Conservation (phyloP, 495 filamentous ascomycete genomes). For the Hypomontagnella submonticulosa region DNA sequence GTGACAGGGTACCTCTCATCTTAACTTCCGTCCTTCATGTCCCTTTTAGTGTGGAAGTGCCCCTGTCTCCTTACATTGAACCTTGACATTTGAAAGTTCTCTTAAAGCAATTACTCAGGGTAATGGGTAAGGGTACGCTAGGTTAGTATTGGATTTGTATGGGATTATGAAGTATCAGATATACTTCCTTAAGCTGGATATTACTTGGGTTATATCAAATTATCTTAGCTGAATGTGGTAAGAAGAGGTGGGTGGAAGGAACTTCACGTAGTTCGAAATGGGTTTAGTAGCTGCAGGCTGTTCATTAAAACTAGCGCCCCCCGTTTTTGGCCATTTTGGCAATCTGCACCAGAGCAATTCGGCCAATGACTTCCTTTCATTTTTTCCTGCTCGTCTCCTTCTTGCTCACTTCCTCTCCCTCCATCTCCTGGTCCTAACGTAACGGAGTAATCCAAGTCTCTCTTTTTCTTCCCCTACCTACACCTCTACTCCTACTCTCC, state of each 20-base stretch:
- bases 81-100: too few relatives aligned
- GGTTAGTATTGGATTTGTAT: conserved; percentile 6
- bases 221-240: conserved; percentile 1
- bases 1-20: conserved; percentile 25
- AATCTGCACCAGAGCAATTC: conserved; percentile 47
- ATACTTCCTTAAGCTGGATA: conserved; percentile 14
- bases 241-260: conserved; percentile 19
- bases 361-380: conserved; percentile 47
- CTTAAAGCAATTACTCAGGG: too few relatives aligned
- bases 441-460: conserved; percentile 44
- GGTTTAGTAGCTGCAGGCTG: conserved; percentile 41
- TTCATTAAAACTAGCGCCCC: conserved; percentile 48
- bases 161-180: not conserved
- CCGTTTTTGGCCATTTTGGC: conserved; percentile 43
- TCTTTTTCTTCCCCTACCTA: conserved; percentile 28
- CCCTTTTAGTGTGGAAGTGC: not conserved
- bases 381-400: conserved; percentile 48
- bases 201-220: not conserved
- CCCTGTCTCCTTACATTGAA: conserved; percentile 28
- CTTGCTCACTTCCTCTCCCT: conserved; percentile 42
- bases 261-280: conserved; percentile 28
- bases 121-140: conserved; percentile 3
- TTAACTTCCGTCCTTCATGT: conserved; percentile 9
- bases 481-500: conserved; percentile 46
- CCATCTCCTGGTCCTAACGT: too few relatives aligned